These are phyloP conservation scores for Starmera dryadoides DNA, from an alignment of 805 yeast species.

Conservation along the genomic window DNA sequence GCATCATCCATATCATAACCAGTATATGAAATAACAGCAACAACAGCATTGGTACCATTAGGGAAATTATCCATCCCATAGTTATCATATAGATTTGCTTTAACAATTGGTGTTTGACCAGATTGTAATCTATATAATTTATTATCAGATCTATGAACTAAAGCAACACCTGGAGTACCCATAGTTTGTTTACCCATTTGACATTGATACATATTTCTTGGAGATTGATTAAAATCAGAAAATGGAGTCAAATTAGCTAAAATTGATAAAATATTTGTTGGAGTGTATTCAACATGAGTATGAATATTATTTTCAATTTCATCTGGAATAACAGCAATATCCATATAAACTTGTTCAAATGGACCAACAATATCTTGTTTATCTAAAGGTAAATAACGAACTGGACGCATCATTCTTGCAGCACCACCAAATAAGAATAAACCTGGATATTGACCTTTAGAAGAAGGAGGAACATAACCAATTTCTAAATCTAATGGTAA, in stretches of 20 bases:
- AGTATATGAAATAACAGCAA: constrained; percentile 96
- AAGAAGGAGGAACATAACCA: constrained; percentile 94
- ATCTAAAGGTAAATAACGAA: constrained; percentile 78
- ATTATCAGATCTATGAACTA: constrained; percentile 88
- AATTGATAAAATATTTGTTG: constrained; percentile 90
- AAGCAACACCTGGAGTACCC: constrained; percentile 99
- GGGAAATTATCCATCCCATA: constrained; percentile 99
- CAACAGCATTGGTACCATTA: constrained; percentile 96
- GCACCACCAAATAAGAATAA: constrained; percentile 84
- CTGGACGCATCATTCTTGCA: constrained; percentile 95
- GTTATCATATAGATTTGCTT: constrained; percentile 87
- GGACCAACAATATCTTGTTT: constrained; percentile 91
- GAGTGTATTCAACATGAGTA: constrained; percentile 89
- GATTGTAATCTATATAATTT: constrained; percentile 87
- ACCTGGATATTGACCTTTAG: constrained; percentile 97
- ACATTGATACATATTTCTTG: constrained; percentile 99
- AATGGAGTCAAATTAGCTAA: constrained; percentile 96
- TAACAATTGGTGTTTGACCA: constrained; percentile 96
- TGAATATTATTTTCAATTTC: constrained; percentile 81
- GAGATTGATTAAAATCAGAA: constrained; percentile 97
- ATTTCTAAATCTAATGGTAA: constrained; percentile 84
- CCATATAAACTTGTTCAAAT: constrained; percentile 95
- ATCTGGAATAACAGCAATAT: constrained; percentile 88
- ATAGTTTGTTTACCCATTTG: constrained; percentile 99
- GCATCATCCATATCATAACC: constrained; percentile 99